Base-by-base conservation (phyloP, 768 basidiomycete species). In the Tephrocybe rancida region DNA sequence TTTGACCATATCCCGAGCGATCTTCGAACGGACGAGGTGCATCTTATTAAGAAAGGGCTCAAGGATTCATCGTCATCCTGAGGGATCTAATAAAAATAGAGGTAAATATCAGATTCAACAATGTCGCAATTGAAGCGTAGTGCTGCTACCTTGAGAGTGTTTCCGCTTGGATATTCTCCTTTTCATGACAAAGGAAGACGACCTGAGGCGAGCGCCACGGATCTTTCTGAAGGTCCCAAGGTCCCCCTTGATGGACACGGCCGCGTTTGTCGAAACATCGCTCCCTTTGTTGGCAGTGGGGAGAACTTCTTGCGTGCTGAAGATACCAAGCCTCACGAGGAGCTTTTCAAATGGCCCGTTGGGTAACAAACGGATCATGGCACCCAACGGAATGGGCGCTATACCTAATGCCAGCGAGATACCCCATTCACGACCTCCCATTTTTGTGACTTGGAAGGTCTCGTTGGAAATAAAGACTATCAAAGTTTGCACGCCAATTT, bases 391-490 rank as follows among this genome's bases (percentile, higher is more conserved):
- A 41, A 98, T 84, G 9, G 97, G 88, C 43, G 94, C 82, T 38
- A 88, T 57, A 29, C 96, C 97, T 29, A 98, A 80, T 44, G 92
- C 87, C 32, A 99, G 74, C 0, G 92, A 90, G 59, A 98, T 92
- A 48, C 85, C 95, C 97, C 97, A 99, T 68, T 96, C 93, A 35
- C 83, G 84, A 8, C 90, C 93, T 34, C 75, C 74, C 45, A 98
- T 85, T 7, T 67, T 77, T 0, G 84, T 87, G 8, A 98, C 96
- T 64, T 90, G 86, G 78, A 99, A 98, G 0, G 95, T 95, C 2
- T 90, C 81, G 29, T 91, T 89, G 35, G 95, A 95, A 37, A 98
- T 79, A 64, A 94, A 92, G 48, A 98, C 90, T 51, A 98, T 95
- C 56, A 94, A 56, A 42, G 95, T 68, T 68, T 99, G 97, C 16